phyloP scores from a whole-genome alignment of 2,329 filamentous ascomycete species.

The Verticillium albo-atrum region DNA sequence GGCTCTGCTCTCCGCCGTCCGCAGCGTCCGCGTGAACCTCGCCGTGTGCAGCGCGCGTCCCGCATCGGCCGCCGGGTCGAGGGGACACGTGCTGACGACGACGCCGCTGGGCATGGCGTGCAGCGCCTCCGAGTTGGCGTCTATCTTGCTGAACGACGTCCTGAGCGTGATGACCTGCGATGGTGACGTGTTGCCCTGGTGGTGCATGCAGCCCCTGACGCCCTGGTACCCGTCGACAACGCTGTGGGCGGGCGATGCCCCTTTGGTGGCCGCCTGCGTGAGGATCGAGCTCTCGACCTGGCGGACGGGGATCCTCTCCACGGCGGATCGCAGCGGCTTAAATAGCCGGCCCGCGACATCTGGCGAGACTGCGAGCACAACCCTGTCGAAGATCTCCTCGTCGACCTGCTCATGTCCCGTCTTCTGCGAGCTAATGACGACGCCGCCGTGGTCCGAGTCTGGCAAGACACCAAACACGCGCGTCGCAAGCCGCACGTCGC shows the following conservation, averaged over 20 bases:
- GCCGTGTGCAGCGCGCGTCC: conserved; percentile 37
- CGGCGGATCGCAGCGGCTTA: conserved; percentile 28
- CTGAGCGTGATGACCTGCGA: conserved; percentile 28
- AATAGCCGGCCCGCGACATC: conserved; percentile 46
- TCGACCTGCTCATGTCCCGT: conserved; percentile 15
- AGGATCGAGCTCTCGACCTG: conserved; percentile 43
- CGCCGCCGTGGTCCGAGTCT: background rate
- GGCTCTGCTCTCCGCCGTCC: conserved; percentile 41
- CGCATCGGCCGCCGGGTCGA: conserved; percentile 28
- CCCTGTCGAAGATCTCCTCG: conserved; percentile 42
- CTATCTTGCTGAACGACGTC: conserved; percentile 24
- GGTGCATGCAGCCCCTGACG: conserved; percentile 20
- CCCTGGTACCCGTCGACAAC: conserved; percentile 5
- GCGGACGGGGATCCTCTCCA: conserved; percentile 41
- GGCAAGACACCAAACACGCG: conserved; percentile 30
- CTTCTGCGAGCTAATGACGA: conserved; percentile 15
- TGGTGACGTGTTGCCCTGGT: conserved; percentile 15
- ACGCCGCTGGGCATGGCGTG: conserved; percentile 47
- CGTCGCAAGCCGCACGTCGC: conserved; percentile 32
- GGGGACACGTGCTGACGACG: conserved; percentile 48
- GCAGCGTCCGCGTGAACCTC: conserved; percentile 47
- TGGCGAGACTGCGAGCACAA: conserved; percentile 51
- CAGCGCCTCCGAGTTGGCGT: conserved; percentile 41
- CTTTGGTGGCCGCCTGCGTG: conserved; percentile 5
- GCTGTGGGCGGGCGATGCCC: background rate